A percentile compares a stretch with the other conserved stretches of the same genome.
Evolutionary conservation across 495 filamentous ascomycete genomes (phyloP).

Genomic region (Talaromyces adpressus): DNA sequence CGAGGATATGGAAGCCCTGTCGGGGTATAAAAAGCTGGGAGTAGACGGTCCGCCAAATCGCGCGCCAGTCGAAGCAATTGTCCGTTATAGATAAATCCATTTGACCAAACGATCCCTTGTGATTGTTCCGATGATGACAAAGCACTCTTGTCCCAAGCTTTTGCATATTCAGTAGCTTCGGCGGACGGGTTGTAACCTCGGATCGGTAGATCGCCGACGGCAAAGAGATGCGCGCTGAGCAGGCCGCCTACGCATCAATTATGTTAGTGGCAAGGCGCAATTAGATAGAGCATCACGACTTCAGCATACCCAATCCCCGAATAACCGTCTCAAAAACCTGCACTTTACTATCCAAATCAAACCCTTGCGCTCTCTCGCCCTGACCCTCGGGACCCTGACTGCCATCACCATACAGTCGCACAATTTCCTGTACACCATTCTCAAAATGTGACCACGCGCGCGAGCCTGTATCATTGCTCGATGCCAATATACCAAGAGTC

Average conservation of each 20-base stretch:
- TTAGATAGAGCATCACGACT: background rate
- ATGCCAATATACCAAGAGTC: constrained; percentile 85
- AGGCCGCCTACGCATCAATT: constrained; percentile 51
- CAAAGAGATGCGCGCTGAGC: constrained; percentile 89
- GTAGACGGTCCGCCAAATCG: constrained; percentile 73
- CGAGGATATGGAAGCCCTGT: constrained; percentile 92
- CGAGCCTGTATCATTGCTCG: constrained; percentile 45
- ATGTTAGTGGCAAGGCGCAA: background rate
- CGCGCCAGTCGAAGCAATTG: constrained; percentile 80
- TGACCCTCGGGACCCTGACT: constrained; percentile 58
- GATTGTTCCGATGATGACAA: constrained; percentile 23
- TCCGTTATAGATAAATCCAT: constrained; percentile 78
- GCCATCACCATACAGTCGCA: constrained; percentile 83
- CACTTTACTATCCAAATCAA: constrained; percentile 95
- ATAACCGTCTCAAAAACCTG: constrained; percentile 98
- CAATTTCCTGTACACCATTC: constrained; percentile 67
- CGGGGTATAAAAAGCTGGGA: constrained; percentile 83
- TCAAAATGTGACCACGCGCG: constrained; percentile 72
- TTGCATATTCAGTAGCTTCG: constrained; percentile 25
- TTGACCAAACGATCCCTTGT: constrained; percentile 60
- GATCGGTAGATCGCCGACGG: constrained; percentile 81
- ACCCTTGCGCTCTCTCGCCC: constrained; percentile 72
- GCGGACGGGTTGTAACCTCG: constrained; percentile 56
- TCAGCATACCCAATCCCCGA: constrained; percentile 60
- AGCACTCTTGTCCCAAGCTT: constrained; percentile 30